Evolutionary conservation across 169 alveolate genomes (phyloP).

Genomic region (Plasmodium cynomolgi): DNA sequence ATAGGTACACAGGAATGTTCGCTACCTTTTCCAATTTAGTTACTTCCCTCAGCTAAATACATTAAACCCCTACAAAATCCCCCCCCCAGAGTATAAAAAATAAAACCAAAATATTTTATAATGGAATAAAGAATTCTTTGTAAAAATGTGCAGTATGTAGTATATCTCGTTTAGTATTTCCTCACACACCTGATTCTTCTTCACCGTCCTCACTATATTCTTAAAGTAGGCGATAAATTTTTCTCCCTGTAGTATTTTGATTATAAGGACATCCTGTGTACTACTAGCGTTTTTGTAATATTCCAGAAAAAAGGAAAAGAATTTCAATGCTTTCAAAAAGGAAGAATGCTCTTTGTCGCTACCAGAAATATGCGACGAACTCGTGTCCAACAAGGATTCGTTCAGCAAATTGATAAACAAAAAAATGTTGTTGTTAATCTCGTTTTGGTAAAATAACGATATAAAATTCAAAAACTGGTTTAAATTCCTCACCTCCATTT

Average conservation of each 20-base stretch:
- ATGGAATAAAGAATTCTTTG: constrained; percentile 61
- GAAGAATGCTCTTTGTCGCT: neutral
- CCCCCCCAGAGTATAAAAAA: constrained; percentile 19
- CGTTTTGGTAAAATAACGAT: constrained; percentile 52
- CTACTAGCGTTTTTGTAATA: constrained; percentile 59
- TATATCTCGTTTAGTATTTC: constrained; percentile 50
- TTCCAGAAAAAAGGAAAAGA: constrained; percentile 64
- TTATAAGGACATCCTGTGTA: constrained; percentile 54
- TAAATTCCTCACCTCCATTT: constrained; percentile 39
- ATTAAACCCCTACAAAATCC: constrained; percentile 4
- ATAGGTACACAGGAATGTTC: constrained; percentile 26
- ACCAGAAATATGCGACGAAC: neutral
- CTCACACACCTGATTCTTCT: constrained; percentile 17
- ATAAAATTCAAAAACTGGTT: constrained; percentile 50
- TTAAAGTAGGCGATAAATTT: constrained; percentile 56
- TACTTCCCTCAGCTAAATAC: constrained; percentile 21
- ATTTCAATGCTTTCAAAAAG: constrained; percentile 42
- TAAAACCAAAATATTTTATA: constrained; percentile 72
- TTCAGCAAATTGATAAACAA: constrained; percentile 53
- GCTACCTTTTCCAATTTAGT: constrained; percentile 20
- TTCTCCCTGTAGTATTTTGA: constrained; percentile 32
- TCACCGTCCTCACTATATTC: constrained; percentile 15
- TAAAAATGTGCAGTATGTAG: constrained; percentile 52
- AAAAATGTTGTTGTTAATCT: constrained; percentile 55
- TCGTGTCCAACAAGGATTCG: constrained; percentile 33